Evolutionary conservation across 306 rosid species (phyloP).

Genomic region (Quercus wislizeni): DNA sequence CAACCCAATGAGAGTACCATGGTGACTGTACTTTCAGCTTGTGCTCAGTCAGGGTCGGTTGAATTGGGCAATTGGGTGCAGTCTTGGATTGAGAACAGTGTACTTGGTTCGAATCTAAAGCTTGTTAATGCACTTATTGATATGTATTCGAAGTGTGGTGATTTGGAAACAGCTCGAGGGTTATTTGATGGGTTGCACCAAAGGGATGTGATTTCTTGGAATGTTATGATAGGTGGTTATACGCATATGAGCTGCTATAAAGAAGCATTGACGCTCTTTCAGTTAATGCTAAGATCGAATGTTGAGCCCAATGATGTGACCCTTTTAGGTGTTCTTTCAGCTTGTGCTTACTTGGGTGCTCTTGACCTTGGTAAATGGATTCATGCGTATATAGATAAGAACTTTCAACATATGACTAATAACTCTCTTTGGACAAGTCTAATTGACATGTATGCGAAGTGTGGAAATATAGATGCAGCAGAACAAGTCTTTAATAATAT

Average conservation of each 20-base stretch:
- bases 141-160: slow-evolving; percentile 81
- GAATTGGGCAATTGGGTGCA: slow-evolving; percentile 59
- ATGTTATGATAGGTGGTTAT: slow-evolving; percentile 81
- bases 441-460: slow-evolving; percentile 78
- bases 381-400: slow-evolving; percentile 67
- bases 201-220: slow-evolving; percentile 81
- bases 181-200: slow-evolving; percentile 59
- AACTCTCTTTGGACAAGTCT: slow-evolving; percentile 67
- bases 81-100: slow-evolving; percentile 54
- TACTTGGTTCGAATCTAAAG: slow-evolving; percentile 48
- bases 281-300: slow-evolving; percentile 53
- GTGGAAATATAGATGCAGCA: slow-evolving; percentile 66
- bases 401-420: slow-evolving; percentile 36
- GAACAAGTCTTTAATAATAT: slow-evolving; percentile 60
- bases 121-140: slow-evolving; percentile 63
- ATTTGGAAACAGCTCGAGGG: slow-evolving; percentile 47
- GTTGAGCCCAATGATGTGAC: slow-evolving; percentile 77
- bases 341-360: slow-evolving; percentile 81
- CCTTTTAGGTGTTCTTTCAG: slow-evolving; percentile 66
- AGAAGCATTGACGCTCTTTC: slow-evolving; percentile 67
- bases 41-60: slow-evolving; percentile 53
- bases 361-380: slow-evolving; percentile 90
- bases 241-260: slow-evolving; percentile 40
- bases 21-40: slow-evolving; percentile 63
- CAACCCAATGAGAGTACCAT: slow-evolving; percentile 57